Evolutionary conservation across 2,329 filamentous ascomycete species (phyloP).

Genomic region (Dactylellina sp.): DNA sequence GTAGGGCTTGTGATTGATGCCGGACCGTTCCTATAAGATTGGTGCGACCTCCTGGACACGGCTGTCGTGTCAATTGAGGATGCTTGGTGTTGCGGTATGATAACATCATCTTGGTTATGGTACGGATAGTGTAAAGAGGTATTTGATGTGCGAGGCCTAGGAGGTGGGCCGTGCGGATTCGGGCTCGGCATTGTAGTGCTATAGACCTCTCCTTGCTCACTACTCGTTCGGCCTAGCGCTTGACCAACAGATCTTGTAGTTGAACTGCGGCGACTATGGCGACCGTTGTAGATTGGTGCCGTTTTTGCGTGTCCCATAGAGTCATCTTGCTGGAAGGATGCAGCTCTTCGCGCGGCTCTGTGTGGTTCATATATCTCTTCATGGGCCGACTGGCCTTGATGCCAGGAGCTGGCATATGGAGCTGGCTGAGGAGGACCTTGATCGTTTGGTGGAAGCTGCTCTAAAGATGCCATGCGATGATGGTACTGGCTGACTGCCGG

Average conservation of each 20-base stretch:
- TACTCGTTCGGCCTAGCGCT: conserved; percentile 27
- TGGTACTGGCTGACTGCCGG: conserved; percentile 17
- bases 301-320: conserved; percentile 6
- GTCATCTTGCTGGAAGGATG: conserved; percentile 45
- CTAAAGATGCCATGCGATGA: conserved; percentile 37
- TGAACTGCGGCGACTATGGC: conserved; percentile 48
- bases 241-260: conserved; percentile 20
- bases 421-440: background rate
- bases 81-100: conserved; percentile 18
- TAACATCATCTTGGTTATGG: conserved; percentile 35
- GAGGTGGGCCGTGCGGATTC: conserved; percentile 25
- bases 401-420: conserved; percentile 48
- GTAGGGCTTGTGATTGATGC: conserved; percentile 29
- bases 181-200: conserved; percentile 44
- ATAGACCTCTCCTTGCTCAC: conserved; percentile 49
- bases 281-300: conserved; percentile 21
- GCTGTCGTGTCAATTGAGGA: conserved; percentile 50
- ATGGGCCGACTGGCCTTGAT: conserved; percentile 38
- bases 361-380: conserved; percentile 40
- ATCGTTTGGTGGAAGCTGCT: conserved; percentile 19
- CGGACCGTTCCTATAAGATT: conserved; percentile 32
- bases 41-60: conserved; percentile 42
- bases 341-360: conserved; percentile 28
- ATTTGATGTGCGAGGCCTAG: conserved; percentile 36
- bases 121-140: conserved; percentile 41